phyloP scores from a whole-genome alignment of 2,329 filamentous ascomycete genomes.

The Rutstroemia sp. region DNA sequence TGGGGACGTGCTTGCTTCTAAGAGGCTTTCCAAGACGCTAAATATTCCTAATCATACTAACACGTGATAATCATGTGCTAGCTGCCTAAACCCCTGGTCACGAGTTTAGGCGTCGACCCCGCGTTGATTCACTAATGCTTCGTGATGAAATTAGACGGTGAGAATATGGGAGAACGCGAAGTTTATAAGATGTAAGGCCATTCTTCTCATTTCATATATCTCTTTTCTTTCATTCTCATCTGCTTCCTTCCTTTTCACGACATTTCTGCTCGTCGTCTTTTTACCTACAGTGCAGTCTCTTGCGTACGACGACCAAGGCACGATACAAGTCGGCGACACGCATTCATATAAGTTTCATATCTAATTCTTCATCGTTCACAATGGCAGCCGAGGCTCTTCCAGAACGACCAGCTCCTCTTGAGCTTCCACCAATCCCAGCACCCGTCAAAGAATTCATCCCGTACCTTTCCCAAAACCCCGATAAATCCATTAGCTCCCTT shows the following conservation, averaged over 20 bases:
- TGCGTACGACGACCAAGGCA: background rate
- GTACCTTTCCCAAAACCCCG: conserved; percentile 48
- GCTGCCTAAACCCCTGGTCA: background rate
- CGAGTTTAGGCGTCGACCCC: background rate
- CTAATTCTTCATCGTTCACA: background rate
- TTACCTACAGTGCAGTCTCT: too few species aligned
- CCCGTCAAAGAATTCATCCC: conserved; percentile 27
- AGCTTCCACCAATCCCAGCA: conserved; percentile 21
- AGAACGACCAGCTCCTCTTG: conserved; percentile 9
- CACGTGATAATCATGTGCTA: background rate
- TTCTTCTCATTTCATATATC: too few species aligned
- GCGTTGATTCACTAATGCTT: background rate
- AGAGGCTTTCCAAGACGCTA: background rate
- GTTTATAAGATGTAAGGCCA: background rate
- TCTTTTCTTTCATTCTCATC: too few species aligned
- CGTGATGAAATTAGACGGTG: background rate
- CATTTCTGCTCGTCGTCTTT: too few species aligned
- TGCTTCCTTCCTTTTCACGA: too few species aligned
- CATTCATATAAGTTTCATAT: background rate
- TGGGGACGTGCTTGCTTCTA: background rate
- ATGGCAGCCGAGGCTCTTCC: conserved; percentile 1
- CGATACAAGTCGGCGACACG: background rate
- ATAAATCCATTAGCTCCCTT: conserved; percentile 48
- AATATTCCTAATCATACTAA: background rate
- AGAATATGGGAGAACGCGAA: background rate